These are phyloP conservation scores for Prunella vulgaris DNA, from an alignment of 257 asterid species.

Conservation along the genomic window DNA sequence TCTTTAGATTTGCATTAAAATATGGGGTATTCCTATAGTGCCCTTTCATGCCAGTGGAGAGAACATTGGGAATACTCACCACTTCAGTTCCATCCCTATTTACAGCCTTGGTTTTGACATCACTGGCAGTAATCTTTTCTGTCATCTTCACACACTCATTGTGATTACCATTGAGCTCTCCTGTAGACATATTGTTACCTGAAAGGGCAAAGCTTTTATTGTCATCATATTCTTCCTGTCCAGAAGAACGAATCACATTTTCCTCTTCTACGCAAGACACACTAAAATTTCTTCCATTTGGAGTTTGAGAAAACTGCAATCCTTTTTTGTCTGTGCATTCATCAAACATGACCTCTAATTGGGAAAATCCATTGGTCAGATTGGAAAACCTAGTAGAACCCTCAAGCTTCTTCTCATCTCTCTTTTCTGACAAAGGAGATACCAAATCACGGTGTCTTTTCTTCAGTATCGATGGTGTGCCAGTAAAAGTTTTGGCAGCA, in stretches of 20 bases:
- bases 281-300: slow-evolving; percentile 24
- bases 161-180: slow-evolving; percentile 22
- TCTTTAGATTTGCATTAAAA: slow-evolving; percentile 8
- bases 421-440: slow-evolving; percentile 85
- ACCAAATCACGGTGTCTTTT: slow-evolving; percentile 81
- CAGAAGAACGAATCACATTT: slow-evolving; percentile 39
- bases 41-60: slow-evolving; percentile 1
- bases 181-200: slow-evolving; percentile 26
- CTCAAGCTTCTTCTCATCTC: slow-evolving; percentile 70
- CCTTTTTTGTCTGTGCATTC: slow-evolving; percentile 41
- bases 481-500: slow-evolving; percentile 74
- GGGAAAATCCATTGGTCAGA: slow-evolving; percentile 47
- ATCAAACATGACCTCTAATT: slow-evolving; percentile 63
- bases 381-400: slow-evolving; percentile 38
- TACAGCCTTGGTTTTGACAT: slow-evolving; percentile 27
- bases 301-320: slow-evolving; percentile 23
- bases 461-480: slow-evolving; percentile 90
- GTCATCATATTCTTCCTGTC: slow-evolving; percentile 24
- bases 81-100: slow-evolving; percentile 29
- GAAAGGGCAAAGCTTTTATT: slow-evolving; percentile 21
- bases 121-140: slow-evolving; percentile 26
- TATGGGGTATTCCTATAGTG: not conserved
- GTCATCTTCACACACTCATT: slow-evolving; percentile 20
- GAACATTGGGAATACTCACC: slow-evolving; percentile 39
- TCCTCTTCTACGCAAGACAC: slow-evolving; percentile 49